Conservation (phyloP, 176 grass and related monocot genomes). For the Canna indica region DNA sequence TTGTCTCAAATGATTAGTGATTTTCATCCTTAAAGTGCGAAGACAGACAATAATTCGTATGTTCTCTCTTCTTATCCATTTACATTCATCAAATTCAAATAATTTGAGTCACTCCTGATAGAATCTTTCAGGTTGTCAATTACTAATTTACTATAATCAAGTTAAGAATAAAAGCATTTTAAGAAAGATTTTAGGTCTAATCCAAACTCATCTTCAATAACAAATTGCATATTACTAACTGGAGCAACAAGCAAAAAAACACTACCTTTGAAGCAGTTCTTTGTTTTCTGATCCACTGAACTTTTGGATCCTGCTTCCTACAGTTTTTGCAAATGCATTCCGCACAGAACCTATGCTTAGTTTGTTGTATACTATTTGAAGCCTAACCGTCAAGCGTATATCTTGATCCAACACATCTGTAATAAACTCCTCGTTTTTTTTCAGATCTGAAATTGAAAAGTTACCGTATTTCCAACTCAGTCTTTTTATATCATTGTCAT, state of each 20-base stretch:
- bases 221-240: conserved; percentile 10
- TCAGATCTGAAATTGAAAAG: conserved; percentile 39
- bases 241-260: conserved; percentile 11
- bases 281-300: conserved; percentile 50
- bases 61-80: no score
- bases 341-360: conserved; percentile 58
- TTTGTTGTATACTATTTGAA: conserved; percentile 77
- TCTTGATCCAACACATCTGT: conserved; percentile 48
- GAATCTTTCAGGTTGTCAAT: background rate
- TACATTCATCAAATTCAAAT: background rate
- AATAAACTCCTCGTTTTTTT: conserved; percentile 41
- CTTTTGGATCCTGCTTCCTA: conserved; percentile 66
- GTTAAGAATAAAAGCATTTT: background rate
- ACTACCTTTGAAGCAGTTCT: conserved; percentile 76
- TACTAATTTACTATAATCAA: background rate
- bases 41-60: no score
- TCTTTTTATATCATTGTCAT: conserved; percentile 46
- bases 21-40: no score
- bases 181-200: background rate
- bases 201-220: background rate
- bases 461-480: conserved; percentile 49
- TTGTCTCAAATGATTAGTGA: no score
- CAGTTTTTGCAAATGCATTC: conserved; percentile 65
- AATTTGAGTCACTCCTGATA: background rate
- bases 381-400: conserved; percentile 64